Conservation (phyloP, 2,329 filamentous ascomycete genomes). For the Talaromyces sp. region DNA sequence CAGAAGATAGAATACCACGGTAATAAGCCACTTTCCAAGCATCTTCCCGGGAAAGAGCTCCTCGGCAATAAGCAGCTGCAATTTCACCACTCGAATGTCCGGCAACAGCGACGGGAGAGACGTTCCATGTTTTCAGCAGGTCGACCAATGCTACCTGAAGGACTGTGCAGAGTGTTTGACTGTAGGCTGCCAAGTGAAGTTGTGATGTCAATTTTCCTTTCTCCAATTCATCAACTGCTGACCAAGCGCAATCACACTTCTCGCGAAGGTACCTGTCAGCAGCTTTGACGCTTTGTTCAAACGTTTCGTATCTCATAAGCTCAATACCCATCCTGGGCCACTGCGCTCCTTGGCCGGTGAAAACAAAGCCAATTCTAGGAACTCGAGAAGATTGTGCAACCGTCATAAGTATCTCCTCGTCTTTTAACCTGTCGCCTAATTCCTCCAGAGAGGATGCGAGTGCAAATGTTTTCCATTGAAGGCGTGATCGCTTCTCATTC, state of each 20-base stretch:
- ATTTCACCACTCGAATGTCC: no score
- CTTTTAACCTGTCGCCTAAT: no score
- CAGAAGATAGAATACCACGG: slow-evolving; percentile 6
- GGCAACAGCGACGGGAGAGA: no score
- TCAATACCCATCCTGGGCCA: slow-evolving; percentile 34
- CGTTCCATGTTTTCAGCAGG: no score
- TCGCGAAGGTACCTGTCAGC: not conserved
- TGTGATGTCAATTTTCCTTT: no score
- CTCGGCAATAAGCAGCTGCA: slow-evolving; percentile 33
- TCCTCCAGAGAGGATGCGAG: not conserved
- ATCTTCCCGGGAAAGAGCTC: slow-evolving; percentile 33
- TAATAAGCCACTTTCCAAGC: slow-evolving; percentile 41
- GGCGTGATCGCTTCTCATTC: not conserved
- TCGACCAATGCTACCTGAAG: no score
- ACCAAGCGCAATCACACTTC: no score
- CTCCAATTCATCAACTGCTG: no score
- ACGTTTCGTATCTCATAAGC: slow-evolving; percentile 6
- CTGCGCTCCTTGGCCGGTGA: slow-evolving; percentile 38
- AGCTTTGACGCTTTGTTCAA: not conserved
- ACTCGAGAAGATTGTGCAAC: no score
- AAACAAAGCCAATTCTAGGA: slow-evolving; percentile 23
- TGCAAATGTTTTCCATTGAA: not conserved
- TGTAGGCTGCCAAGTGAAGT: no score
- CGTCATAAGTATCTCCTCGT: no score
- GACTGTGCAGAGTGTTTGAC: no score